Evolutionary conservation across 1,284 basidiomycete species (phyloP).

Genomic region (Leccinum fallax): DNA sequence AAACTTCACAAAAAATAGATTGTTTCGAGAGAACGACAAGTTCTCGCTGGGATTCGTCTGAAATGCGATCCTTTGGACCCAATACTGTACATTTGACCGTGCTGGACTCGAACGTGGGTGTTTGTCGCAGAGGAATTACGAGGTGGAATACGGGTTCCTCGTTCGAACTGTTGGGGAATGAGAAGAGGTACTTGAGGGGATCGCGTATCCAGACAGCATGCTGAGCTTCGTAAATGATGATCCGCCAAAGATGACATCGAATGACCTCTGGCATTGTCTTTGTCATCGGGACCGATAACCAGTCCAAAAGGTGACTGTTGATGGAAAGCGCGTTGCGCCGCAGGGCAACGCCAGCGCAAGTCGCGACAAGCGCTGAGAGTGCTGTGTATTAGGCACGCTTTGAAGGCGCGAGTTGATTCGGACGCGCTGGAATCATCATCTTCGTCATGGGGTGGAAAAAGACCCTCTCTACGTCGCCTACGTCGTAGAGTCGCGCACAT

Average conservation of each 20-base stretch:
- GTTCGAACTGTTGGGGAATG: conserved; percentile 36
- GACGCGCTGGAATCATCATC: too few species aligned
- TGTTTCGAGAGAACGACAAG: not conserved
- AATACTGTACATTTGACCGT: conserved; percentile 58
- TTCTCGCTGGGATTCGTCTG: conserved; percentile 7
- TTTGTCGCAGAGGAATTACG: conserved; percentile 70
- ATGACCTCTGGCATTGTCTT: conserved; percentile 36
- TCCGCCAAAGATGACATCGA: conserved; percentile 77
- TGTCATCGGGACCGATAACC: conserved; percentile 56
- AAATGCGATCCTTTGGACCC: conserved; percentile 12
- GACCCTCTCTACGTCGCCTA: too few species aligned
- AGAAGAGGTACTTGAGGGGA: conserved; percentile 57
- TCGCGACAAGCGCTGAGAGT: conserved; percentile 47
- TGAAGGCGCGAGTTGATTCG: too few species aligned
- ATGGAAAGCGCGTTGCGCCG: conserved; percentile 33
- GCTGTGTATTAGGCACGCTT: too few species aligned
- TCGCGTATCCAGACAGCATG: conserved; percentile 69
- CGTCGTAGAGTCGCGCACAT: too few species aligned
- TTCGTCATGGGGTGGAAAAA: too few species aligned
- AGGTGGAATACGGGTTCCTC: conserved; percentile 59
- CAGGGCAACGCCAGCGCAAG: conserved; percentile 60
- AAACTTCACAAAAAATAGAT: too few species aligned
- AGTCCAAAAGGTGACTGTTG: conserved; percentile 52
- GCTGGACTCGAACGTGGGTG: conserved; percentile 60
- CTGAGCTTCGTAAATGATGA: conserved; percentile 67